Base-by-base conservation (phyloP, 1,284 basidiomycete genomes). In the Ceraceosorus guamensis region DNA sequence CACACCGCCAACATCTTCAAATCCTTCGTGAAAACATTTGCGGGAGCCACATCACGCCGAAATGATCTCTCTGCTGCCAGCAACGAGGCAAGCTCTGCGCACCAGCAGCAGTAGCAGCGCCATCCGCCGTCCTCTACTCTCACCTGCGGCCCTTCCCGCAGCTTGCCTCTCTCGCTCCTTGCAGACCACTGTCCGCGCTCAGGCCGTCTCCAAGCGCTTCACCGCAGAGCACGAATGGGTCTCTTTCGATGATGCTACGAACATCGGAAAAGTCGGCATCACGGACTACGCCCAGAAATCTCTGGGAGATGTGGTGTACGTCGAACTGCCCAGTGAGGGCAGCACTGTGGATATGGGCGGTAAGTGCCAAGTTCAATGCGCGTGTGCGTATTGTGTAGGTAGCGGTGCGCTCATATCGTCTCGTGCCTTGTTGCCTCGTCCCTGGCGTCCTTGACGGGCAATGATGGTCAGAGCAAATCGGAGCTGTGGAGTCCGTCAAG, bases 401-500 rank as follows among this genome's bases (percentile, higher is more conserved):
- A 13, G 54, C 5, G 30, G 24, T 44, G 8, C 16, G 24, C 31
- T 39, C n/a, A n/a, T 18, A 13, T 34, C 32, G 7, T 16, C 7
- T 51, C 31, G 43, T 43, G n/a, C n/a, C n/a, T n/a, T 30, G 14
- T 2, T 3, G 14, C 43, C 5, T 5, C 16, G 5, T 56, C 16
- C 14, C 13, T 43, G 7, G 4, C 18, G 13, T n/a, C 4, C 33
- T 7, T n/a, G n/a, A n/a, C n/a, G n/a, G n/a, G n/a, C n/a, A n/a
- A n/a, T n/a, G n/a, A n/a, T n/a, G n/a, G 13, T 30, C 71, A 96
- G 93, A 91, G 57, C 81, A 87, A 68, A 89, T 97, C 73, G 93
- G 95, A 54, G 89, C 91, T 6, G 91, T 98, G 31, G 93, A 98
- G 79, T 95, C 91, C 66, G 93, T 98, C 63, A 99, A 99, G 79